Conservation (phyloP, 2,329 filamentous ascomycete genomes). For the Penicillium brevicompactum region DNA sequence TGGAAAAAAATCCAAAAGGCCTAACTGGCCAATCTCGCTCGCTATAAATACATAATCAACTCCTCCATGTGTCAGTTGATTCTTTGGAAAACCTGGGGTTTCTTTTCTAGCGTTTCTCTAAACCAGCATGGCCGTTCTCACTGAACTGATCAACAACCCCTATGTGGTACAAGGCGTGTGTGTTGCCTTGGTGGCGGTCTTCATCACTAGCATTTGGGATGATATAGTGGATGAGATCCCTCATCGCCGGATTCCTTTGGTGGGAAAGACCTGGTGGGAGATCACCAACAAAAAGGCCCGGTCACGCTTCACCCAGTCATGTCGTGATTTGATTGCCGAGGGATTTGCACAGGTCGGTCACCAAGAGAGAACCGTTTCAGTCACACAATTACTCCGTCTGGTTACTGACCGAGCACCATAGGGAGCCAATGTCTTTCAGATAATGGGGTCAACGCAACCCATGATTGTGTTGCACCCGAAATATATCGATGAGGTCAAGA, state of each 20-base stretch:
- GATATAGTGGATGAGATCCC: slow-evolving; percentile 32
- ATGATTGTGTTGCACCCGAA: slow-evolving; percentile 34
- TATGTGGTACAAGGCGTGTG: slow-evolving; percentile 25
- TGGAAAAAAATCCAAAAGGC: background rate
- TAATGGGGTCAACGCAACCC: slow-evolving; percentile 24
- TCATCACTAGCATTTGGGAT: slow-evolving; percentile 26
- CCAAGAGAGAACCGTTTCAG: background rate
- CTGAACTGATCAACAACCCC: slow-evolving; percentile 24
- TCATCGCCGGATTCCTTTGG: slow-evolving; percentile 28
- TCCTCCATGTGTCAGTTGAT: background rate
- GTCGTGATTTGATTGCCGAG: slow-evolving; percentile 27
- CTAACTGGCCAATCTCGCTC: background rate
- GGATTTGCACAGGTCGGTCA: slow-evolving; percentile 31
- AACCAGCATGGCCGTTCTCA: slow-evolving; percentile 26
- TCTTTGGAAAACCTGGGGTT: background rate
- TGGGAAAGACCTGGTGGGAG: slow-evolving; percentile 33
- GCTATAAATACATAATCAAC: background rate
- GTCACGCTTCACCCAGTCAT: slow-evolving; percentile 26
- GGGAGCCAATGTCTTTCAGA: slow-evolving; percentile 30
- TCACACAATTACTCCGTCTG: background rate
- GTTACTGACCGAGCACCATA: slow-evolving; percentile 10
- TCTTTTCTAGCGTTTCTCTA: background rate
- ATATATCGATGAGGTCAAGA: slow-evolving; percentile 37
- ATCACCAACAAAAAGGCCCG: slow-evolving; percentile 35
- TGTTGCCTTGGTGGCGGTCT: slow-evolving; percentile 20